Evolutionary conservation across 2,329 filamentous ascomycete genomes (phyloP).

Genomic region (Monilinia fructigena): DNA sequence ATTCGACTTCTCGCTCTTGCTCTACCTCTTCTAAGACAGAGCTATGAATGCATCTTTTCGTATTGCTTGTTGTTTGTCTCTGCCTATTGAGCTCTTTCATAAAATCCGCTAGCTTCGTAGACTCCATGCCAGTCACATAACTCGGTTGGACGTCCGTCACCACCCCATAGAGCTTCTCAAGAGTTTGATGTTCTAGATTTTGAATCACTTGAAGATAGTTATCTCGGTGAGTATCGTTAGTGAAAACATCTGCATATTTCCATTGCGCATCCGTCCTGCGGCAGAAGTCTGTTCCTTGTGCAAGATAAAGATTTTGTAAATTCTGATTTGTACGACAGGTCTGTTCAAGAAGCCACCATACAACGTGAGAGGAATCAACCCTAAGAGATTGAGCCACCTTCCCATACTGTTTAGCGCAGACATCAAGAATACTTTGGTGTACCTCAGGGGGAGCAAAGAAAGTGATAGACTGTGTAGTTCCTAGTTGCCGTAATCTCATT

Average conservation of each 20-base stretch:
- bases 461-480: conserved; percentile 39
- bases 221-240: conserved; percentile 39
- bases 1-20: conserved; percentile 49
- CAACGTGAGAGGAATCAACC: conserved; percentile 46
- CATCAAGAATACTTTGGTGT: conserved; percentile 53
- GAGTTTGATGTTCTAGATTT: conserved; percentile 55
- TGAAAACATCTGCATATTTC: conserved; percentile 46
- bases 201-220: conserved; percentile 48
- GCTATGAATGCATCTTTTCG: conserved; percentile 46
- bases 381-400: conserved; percentile 35
- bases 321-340: conserved; percentile 61
- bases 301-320: conserved; percentile 55
- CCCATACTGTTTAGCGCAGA: conserved; percentile 25
- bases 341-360: conserved; percentile 63
- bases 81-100: conserved; percentile 40
- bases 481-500: conserved; percentile 63
- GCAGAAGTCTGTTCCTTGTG: conserved; percentile 62
- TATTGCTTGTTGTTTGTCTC: conserved; percentile 45
- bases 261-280: conserved; percentile 51
- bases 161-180: conserved; percentile 57
- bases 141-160: conserved; percentile 31
- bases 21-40: conserved; percentile 57
- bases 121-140: neutral
- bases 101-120: conserved; percentile 33
- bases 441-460: conserved; percentile 39